Conservation (phyloP, 139 green algal genomes). For the Chlamydomonas incerta region DNA sequence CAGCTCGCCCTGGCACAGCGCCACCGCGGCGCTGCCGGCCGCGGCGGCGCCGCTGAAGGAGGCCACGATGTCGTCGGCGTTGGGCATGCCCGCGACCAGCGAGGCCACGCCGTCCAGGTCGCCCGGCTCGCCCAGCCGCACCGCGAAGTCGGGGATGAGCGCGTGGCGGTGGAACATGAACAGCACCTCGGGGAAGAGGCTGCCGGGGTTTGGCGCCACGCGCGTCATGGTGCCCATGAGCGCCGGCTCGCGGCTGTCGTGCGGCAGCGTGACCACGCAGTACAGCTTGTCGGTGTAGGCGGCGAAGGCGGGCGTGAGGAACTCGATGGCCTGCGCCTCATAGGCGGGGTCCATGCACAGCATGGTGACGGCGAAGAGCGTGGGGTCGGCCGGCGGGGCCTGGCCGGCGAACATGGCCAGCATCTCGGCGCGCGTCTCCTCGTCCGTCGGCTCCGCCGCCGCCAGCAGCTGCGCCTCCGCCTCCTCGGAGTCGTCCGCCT, state of each 20-base stretch:
- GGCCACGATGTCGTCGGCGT: slow-evolving; percentile 49
- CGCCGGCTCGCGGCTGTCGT: slow-evolving; percentile 54
- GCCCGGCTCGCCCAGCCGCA: slow-evolving; percentile 35
- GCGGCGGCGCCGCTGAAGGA: slow-evolving; percentile 46
- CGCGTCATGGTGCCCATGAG: slow-evolving; percentile 58
- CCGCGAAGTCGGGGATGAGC: slow-evolving; percentile 43
- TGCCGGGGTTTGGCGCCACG: slow-evolving; percentile 46
- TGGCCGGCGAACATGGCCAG: slow-evolving; percentile 32
- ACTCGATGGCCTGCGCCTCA: slow-evolving; percentile 53
- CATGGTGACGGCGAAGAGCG: slow-evolving; percentile 74
- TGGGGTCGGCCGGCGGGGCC: slow-evolving; percentile 6
- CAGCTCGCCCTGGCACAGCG: slow-evolving; percentile 55
- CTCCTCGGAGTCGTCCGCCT: neutral
- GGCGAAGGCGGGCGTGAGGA: slow-evolving; percentile 53
- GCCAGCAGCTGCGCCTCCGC: neutral
- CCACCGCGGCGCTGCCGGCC: slow-evolving; percentile 49
- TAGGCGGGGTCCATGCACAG: slow-evolving; percentile 67
- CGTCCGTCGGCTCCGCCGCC: slow-evolving; percentile 32
- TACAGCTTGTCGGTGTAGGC: slow-evolving; percentile 61
- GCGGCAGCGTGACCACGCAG: slow-evolving; percentile 69
- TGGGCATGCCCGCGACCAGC: slow-evolving; percentile 59
- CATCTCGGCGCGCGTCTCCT: slow-evolving; percentile 60
- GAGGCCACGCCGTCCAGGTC: slow-evolving; percentile 48
- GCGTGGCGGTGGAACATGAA: slow-evolving; percentile 50
- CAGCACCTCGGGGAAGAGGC: slow-evolving; percentile 57